Base-by-base conservation (phyloP, 805 yeast species). In the Limtongia smithiae region DNA sequence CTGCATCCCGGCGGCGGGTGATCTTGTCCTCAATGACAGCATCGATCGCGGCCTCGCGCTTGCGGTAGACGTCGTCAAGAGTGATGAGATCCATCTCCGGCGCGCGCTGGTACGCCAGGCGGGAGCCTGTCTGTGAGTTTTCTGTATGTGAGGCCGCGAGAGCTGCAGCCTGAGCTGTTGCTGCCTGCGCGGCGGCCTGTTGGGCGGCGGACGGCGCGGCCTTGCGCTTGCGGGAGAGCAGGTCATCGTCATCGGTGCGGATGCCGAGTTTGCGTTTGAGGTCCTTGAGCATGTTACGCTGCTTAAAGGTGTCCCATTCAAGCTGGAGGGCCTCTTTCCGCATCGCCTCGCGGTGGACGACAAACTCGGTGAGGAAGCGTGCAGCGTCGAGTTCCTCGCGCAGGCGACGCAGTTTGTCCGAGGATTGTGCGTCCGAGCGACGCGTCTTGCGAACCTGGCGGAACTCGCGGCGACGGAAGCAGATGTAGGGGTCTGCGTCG, bases 381-480 rank as follows among this genome's bases (percentile, higher is more conserved):
- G 96, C 94, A 42, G 81, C 76, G 54, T 79, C 83, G 70, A 93
- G 73, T 52, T 93, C 95, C 52, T 76, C 76, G 55, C 84, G 86
- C 28, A 93, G 71, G 48, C 78, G 65, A 20, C 93, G 76, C 42
- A 93, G 72, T 57, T 90, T 79, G 66, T 90, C 97, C 12, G 89
- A 83, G 59, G 93, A 88, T 60, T 88, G 85, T 30, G 85, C 78
- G 70, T 93, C 98, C 0, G 96, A 86, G 57, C 97, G 80, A 67
- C 98, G 80, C 0, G 98, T 93, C 67, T 93, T 93, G 67, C 98
- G 83, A 27, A 94, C 93, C 64, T 86, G 97, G 58, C 98, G 80
- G 57, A 88, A 83, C 63, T 90, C 97, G 67, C 98, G 83, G 59
- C 96, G 81, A 62, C 98, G 79, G 73, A 93, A 93, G 71, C 97